Evolutionary conservation across 306 rosid species (phyloP).

Genomic region (Pyrus bretschneideri): DNA sequence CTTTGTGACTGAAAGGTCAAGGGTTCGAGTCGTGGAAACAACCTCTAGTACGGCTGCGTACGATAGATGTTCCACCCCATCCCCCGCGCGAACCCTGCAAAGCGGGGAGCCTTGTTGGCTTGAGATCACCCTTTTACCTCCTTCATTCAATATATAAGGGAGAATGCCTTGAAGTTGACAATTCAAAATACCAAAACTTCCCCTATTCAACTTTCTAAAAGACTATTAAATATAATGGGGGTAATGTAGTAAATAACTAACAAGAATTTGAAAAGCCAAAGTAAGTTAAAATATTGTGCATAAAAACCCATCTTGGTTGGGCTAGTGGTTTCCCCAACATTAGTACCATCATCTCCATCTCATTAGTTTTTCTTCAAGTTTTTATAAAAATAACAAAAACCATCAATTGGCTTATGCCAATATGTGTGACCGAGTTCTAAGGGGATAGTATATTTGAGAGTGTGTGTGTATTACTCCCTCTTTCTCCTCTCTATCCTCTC

Average conservation of each 20-base stretch:
- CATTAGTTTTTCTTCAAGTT: neutral
- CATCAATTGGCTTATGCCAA: neutral
- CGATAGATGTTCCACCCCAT: no score
- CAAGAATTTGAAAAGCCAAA: neutral
- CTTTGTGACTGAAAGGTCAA: no score
- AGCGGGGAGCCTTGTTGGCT: no score
- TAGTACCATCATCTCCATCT: neutral
- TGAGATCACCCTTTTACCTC: neutral
- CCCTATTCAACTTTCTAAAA: neutral
- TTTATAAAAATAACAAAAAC: no score
- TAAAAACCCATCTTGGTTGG: neutral
- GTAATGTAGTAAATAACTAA: neutral
- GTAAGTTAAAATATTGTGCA: neutral
- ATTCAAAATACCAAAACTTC: neutral
- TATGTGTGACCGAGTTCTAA: no score
- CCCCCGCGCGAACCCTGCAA: no score
- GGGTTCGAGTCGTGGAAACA: no score
- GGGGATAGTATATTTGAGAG: no score
- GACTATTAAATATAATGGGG: neutral
- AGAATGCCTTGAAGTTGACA: neutral
- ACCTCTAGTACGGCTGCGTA: no score
- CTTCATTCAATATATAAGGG: neutral
- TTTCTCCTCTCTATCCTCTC: neutral
- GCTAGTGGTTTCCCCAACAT: neutral
- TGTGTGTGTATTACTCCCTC: neutral